phyloP scores from a whole-genome alignment of 805 yeast genomes.

The Cyberlindnera lachancei region DNA sequence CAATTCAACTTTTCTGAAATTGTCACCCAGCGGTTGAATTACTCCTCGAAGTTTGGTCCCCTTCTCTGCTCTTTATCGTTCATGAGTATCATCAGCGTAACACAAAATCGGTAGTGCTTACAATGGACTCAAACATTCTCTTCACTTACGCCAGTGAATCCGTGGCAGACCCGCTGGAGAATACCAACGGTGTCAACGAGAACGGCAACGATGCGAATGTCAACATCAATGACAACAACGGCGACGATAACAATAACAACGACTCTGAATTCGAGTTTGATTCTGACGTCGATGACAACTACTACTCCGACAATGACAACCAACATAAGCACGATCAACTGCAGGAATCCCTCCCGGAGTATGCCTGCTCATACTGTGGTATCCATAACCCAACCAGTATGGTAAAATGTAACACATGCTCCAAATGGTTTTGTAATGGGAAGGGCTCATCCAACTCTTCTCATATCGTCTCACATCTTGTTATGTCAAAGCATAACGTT shows the following conservation, averaged over 20 bases:
- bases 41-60: no score
- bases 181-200: no score
- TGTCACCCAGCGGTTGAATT: no score
- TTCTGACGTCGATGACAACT: conserved; percentile 2
- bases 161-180: not conserved
- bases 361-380: conserved; percentile 68
- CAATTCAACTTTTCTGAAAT: no score
- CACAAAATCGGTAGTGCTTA: no score
- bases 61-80: no score
- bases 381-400: conserved; percentile 56
- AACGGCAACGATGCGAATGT: no score
- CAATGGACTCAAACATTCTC: conserved; percentile 21
- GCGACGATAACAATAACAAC: no score
- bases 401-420: conserved; percentile 68
- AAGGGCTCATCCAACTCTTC: conserved; percentile 44
- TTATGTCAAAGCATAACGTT: conserved; percentile 65
- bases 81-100: no score
- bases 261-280: conserved; percentile 4
- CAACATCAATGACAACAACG: no score
- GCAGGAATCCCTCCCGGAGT: conserved; percentile 25
- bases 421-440: conserved; percentile 87
- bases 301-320: not conserved
- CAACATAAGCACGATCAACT: not conserved
- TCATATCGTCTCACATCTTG: conserved; percentile 82
- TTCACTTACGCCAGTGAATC: conserved; percentile 10